These are phyloP conservation scores for Wickerhamiella sorbophila DNA, from an alignment of 805 yeast species.

Conservation along the genomic window DNA sequence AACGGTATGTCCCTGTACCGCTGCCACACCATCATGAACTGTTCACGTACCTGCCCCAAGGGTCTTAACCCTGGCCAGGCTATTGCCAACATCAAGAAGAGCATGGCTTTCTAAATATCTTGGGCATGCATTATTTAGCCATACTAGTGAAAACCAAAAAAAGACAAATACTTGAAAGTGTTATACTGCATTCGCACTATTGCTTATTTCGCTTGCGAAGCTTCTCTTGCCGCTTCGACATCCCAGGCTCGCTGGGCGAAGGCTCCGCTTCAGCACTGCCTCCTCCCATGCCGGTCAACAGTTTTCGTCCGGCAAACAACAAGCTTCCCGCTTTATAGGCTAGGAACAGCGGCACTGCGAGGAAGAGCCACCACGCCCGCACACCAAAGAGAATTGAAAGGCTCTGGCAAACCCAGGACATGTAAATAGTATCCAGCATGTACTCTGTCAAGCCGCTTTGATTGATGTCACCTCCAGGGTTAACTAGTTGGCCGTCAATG, in stretches of 20 bases:
- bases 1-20: constrained; percentile 96
- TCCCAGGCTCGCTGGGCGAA: not conserved
- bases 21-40: constrained; percentile 98
- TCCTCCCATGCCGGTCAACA: constrained; percentile 8
- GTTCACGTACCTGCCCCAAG: constrained; percentile 96
- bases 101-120: constrained; percentile 44
- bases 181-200: too few species aligned
- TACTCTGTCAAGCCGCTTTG: constrained; percentile 58
- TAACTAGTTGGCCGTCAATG: constrained; percentile 33
- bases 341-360: constrained; percentile 16
- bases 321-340: constrained; percentile 13
- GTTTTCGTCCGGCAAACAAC: constrained; percentile 11
- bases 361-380: constrained; percentile 43
- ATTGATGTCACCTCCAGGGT: constrained; percentile 46
- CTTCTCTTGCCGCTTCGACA: constrained; percentile 5
- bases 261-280: not conserved
- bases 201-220: constrained; percentile 10
- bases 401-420: constrained; percentile 45
- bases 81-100: constrained; percentile 92
- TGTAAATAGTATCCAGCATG: constrained; percentile 53
- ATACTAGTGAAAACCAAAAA: too few species aligned
- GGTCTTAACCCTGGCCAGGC: constrained; percentile 97
- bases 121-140: constrained; percentile 16
- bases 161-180: too few species aligned
- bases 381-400: constrained; percentile 42